Evolutionary conservation across 805 yeast species (phyloP), one percentile per base, ranked within the genome.

Genomic region (Monosporozyma siamensis): DNA sequence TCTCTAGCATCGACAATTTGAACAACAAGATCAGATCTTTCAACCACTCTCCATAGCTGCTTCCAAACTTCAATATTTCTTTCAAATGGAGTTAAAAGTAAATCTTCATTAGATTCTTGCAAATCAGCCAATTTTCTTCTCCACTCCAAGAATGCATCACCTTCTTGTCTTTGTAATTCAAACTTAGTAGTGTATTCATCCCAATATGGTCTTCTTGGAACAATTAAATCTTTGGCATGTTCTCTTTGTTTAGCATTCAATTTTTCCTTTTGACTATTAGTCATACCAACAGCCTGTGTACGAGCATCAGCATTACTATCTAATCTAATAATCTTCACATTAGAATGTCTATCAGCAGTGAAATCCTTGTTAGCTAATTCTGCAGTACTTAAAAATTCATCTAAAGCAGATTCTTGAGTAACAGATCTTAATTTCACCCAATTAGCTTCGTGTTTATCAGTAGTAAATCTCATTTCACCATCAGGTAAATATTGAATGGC

Each of bases 1-100:
- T 86, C 88, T 65, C 98, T 75, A 10, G 97, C 97, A 67, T 92
- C 98, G 23, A 92, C 97, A 68, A 92, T 92, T 62, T 92, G 98
- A 5, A 92, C 97, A 31, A 92, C 78, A 54, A 92, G 71, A 63
- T 90, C 96, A 20, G 92, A 85, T 58, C 97, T 77, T 64, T 92
- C 98, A 20, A 88, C 84, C 35, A 92, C 98, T 66, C 98, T 77
- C 98, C 98, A 92, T 50, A 92, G 69, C 66, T 92, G 98, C 59
- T 92, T 80, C 98, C 98, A 92, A 45, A 92, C 97, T 70, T 90
- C 96, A 49, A 92, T 70, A 61, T 92, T 92, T 68, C 98, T 78
- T 68, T 92, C 98, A 59, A 90, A 92, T 4, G 98, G 98, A 0
- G 98, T 92, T 59, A 92, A 72, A 45, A 89, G 68, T 54, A 92